Percentiles rank a stretch among this genome's conserved stretches.
These are phyloP conservation scores for Aspergillus sclerotioniger DNA, from an alignment of 495 filamentous ascomycete species.

Conservation along the genomic window DNA sequence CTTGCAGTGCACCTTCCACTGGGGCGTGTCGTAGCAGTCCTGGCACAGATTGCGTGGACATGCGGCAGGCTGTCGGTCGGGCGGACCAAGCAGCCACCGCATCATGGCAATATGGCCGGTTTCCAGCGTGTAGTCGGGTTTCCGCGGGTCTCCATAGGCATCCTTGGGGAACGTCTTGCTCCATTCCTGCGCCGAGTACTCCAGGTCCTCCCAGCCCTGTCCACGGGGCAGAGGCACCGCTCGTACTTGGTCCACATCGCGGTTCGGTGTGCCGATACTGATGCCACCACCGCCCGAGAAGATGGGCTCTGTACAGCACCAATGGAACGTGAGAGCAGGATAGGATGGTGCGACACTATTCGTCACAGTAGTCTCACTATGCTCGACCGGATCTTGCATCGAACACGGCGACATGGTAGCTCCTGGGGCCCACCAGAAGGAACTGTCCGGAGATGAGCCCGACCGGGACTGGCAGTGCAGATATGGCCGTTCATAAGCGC, in stretches of 20 bases:
- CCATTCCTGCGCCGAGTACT: constrained; percentile 45
- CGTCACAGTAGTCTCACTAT: constrained; percentile 27
- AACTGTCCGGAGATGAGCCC: constrained; percentile 17
- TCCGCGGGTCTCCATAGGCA: constrained; percentile 42
- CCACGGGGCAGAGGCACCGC: constrained; percentile 55
- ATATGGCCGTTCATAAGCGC: constrained; percentile 57
- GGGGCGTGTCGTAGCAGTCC: constrained; percentile 55
- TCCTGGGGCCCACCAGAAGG: constrained; percentile 60
- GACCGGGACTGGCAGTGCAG: constrained; percentile 30
- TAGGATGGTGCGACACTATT: constrained; percentile 30
- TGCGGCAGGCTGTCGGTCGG: constrained; percentile 45
- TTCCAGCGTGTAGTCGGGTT: constrained; percentile 42
- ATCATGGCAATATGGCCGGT: constrained; percentile 52
- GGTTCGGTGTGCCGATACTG: constrained; percentile 51
- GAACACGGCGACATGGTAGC: constrained; percentile 52
- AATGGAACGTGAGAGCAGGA: constrained; percentile 53
- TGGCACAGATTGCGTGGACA: constrained; percentile 60
- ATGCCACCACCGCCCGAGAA: constrained; percentile 63
- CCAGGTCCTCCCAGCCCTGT: constrained; percentile 55
- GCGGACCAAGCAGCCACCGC: constrained; percentile 47
- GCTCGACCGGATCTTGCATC: constrained; percentile 50
- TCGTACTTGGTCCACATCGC: constrained; percentile 55
- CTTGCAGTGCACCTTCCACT: constrained; percentile 60
- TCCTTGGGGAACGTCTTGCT: constrained; percentile 46
- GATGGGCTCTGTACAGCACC: constrained; percentile 63